Evolutionary conservation across 2,329 filamentous ascomycete genomes (phyloP).

Genomic region (Endocalyx cinctus): DNA sequence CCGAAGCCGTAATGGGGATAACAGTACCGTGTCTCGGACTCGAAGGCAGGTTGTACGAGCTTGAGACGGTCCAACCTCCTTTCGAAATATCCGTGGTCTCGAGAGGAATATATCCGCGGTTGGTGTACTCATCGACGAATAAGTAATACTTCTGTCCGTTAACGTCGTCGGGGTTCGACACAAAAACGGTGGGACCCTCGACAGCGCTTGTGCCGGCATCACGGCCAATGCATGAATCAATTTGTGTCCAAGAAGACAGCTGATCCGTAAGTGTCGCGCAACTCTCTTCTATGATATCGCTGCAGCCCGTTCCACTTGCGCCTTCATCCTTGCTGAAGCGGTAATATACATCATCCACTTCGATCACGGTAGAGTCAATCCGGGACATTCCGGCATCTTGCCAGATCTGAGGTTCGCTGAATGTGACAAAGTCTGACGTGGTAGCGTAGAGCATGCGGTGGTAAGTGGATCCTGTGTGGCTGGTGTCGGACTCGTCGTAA

Average conservation of each 20-base stretch:
- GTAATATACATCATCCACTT: conserved; percentile 38
- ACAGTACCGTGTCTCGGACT: conserved; percentile 52
- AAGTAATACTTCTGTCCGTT: conserved; percentile 51
- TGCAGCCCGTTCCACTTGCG: conserved; percentile 42
- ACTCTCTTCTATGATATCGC: conserved; percentile 50
- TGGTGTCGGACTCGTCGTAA: conserved; percentile 35
- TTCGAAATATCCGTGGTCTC: conserved; percentile 45
- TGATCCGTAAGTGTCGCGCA: conserved; percentile 36
- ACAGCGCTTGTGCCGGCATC: conserved; percentile 44
- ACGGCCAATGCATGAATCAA: conserved; percentile 44
- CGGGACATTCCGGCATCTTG: conserved; percentile 47
- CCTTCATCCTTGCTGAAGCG: conserved; percentile 54
- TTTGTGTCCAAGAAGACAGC: conserved; percentile 37
- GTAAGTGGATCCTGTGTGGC: conserved; percentile 39
- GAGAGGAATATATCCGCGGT: conserved; percentile 48
- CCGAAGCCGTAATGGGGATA: conserved; percentile 43
- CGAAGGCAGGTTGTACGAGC: conserved; percentile 39
- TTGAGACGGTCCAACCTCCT: conserved; percentile 43
- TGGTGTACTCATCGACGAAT: conserved; percentile 50
- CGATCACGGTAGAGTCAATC: conserved; percentile 49
- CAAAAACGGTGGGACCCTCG: conserved; percentile 50
- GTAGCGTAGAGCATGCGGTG: conserved; percentile 50
- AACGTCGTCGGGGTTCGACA: conserved; percentile 42
- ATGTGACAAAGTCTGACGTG: conserved; percentile 46
- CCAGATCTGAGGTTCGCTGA: conserved; percentile 43